A percentile compares a stretch with the other conserved stretches of the same genome.
These are phyloP conservation scores for Microcos paniculata DNA, from an alignment of 345 rosid genomes.

Conservation along the genomic window DNA sequence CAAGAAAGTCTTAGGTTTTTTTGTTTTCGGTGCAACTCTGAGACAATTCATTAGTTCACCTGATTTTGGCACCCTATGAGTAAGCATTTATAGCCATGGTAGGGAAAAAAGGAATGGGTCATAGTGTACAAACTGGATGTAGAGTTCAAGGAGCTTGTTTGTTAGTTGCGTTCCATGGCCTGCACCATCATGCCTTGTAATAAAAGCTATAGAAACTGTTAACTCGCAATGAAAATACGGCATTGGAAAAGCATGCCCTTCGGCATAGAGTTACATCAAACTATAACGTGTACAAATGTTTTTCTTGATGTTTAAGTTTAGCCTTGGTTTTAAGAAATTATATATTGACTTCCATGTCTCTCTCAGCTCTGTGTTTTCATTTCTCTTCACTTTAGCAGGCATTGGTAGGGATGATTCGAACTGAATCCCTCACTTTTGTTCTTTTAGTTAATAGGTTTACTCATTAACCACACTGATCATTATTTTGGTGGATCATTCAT, in stretches of 20 bases:
- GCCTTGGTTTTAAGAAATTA: not conserved
- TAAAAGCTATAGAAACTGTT: not conserved
- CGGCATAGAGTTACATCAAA: not conserved
- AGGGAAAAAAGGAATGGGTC: not conserved
- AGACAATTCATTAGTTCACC: not conserved
- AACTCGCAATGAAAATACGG: not conserved
- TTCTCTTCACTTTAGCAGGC: not conserved
- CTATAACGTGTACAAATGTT: not conserved
- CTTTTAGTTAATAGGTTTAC: too few relatives aligned
- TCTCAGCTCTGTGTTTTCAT: not conserved
- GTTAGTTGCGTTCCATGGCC: not conserved
- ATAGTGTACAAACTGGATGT: not conserved
- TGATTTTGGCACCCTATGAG: not conserved
- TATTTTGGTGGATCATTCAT: too few relatives aligned
- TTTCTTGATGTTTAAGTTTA: not conserved
- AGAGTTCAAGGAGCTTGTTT: not conserved
- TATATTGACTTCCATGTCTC: not conserved
- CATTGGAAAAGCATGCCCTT: not conserved
- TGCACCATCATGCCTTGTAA: not conserved
- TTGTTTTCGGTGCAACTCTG: not conserved
- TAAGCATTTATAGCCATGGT: not conserved
- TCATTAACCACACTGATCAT: too few relatives aligned
- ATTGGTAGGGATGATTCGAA: not conserved
- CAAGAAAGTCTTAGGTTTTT: conserved; percentile 34
- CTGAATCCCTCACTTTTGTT: not conserved